Evolutionary conservation across 75 land plant genomes (phyloP), one percentile per base, ranked within the genome.

Genomic region (Pseudotsuga menziesii): DNA sequence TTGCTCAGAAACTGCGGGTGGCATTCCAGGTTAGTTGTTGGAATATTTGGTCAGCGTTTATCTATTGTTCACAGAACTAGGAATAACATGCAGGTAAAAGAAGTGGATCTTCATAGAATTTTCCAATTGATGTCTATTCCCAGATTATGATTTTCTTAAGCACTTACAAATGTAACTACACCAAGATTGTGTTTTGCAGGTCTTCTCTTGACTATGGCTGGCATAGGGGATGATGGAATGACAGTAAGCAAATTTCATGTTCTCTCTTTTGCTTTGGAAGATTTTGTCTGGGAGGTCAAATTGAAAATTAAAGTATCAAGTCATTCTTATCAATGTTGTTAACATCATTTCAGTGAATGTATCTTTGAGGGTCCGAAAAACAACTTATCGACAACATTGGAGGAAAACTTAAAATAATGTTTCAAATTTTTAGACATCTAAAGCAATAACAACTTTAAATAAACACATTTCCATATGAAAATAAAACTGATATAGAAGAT

Each of bases 1-100:
- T 22, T 92, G 93, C 85, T 91, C 99, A 74, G 99, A 94, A 91
- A 97, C 99, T 80, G 95, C 95, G 22, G 95, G 99, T 74, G 99
- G 99, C 36, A 89, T 97, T 70, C 95, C 99, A 84, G 99, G 99
- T 94, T 72, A 48, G 83, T 72, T 26, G 5, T 58, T 52, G 23
- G 9, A 69, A 69, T 41, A 48, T 48, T 48, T 48, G 25, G 54
- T 69, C 72, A 41, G 52, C 41, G n/a, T 69, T 12, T n/a, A 39
- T 39, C 41, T 11, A n/a, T 69, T 69, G 52, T 39, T 17, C 52
- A 11, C 39, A 69, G 19, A n/a, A 29, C 39, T 20, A 39, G 36
- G 48, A 20, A 39, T 7, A n/a, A 69, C 20, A 3, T 44, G 41
- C n/a, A 32, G 52, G 72, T 15, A 69, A 6, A 23, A 20, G 19